phyloP scores from a whole-genome alignment of 148 eudicot species.

The Vaccinium myrtillus region DNA sequence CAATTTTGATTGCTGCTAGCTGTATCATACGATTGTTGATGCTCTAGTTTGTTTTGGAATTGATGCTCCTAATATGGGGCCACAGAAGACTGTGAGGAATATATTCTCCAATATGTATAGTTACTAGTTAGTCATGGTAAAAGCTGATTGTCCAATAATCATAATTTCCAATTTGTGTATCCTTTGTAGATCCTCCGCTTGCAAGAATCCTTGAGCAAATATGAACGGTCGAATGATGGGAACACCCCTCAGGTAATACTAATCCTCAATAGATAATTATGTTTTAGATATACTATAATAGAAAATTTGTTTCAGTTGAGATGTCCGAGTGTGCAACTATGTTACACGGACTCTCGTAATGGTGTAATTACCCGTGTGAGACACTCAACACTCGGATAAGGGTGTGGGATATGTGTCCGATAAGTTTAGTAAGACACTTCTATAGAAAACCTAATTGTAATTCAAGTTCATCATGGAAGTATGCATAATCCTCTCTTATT shows the following conservation, averaged over 20 bases:
- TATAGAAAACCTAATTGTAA: no score
- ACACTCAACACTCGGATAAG: no score
- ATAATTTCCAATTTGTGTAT: constrained; percentile 6
- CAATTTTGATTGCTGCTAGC: background rate
- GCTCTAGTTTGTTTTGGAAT: background rate
- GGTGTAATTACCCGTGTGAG: no score
- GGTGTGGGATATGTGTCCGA: no score
- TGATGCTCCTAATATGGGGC: background rate
- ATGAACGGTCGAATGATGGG: constrained; percentile 74
- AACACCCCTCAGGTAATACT: constrained; percentile 82
- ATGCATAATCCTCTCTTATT: no score
- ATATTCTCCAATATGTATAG: constrained; percentile 9
- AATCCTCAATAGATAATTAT: constrained; percentile 3
- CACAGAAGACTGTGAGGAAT: background rate
- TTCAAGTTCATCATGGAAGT: no score
- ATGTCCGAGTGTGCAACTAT: background rate
- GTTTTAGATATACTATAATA: background rate
- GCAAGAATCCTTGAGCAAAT: constrained; percentile 97
- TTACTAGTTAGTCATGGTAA: constrained; percentile 5
- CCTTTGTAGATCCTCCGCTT: constrained; percentile 71
- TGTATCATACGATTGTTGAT: background rate
- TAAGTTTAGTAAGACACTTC: no score
- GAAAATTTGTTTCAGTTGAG: background rate
- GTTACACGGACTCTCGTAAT: no score
- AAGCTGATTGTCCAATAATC: background rate